Evolutionary conservation across 176 grass and related monocot species (phyloP).

Genomic region (Pharus latifolius): DNA sequence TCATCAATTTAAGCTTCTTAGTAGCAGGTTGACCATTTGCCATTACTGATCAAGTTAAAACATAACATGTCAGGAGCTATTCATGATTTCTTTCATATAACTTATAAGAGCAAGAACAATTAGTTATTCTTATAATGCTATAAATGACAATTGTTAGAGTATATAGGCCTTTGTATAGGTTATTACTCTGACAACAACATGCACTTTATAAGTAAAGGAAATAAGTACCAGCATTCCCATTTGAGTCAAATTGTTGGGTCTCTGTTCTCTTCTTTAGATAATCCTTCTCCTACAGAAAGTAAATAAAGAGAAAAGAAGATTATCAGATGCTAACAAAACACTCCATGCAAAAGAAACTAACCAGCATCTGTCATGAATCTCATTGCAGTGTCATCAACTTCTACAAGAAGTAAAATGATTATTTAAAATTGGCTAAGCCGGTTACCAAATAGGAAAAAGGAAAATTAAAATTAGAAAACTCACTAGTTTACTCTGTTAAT

Average conservation of each 20-base stretch:
- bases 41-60: slow-evolving; percentile 32
- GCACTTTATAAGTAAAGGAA: slow-evolving; percentile 3
- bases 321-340: not conserved
- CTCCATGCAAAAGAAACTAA: not conserved
- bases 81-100: slow-evolving; percentile 9
- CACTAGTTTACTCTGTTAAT: no score
- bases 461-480: no score
- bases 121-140: not conserved
- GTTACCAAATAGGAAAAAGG: not conserved
- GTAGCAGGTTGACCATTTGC: slow-evolving; percentile 58
- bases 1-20: slow-evolving; percentile 70
- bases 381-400: slow-evolving; percentile 9
- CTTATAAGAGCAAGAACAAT: slow-evolving; percentile 7
- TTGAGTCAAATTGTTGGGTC: slow-evolving; percentile 54
- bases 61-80: slow-evolving; percentile 22
- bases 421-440: no score
- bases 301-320: not conserved
- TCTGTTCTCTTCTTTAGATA: slow-evolving; percentile 70
- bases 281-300: slow-evolving; percentile 51
- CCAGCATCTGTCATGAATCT: not conserved
- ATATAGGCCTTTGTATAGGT: no score
- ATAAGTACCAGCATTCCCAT: slow-evolving; percentile 63
- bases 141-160: not conserved
- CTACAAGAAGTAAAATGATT: no score
- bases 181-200: no score